phyloP scores from a whole-genome alignment of 495 filamentous ascomycete genomes.

The Rusavskia elegans region DNA sequence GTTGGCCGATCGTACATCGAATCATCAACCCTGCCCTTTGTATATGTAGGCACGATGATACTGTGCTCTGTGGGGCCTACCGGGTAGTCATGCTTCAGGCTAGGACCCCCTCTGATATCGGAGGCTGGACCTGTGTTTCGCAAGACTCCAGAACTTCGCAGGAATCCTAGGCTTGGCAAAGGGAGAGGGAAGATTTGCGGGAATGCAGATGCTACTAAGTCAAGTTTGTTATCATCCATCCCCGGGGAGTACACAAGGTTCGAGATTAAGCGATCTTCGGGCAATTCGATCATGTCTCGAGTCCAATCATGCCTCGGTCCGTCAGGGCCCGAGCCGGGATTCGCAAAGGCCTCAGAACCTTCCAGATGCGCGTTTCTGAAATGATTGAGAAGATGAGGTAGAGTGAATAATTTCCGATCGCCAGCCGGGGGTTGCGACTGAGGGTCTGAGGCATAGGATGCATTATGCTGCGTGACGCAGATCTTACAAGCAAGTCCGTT shows the following conservation, averaged over 20 bases:
- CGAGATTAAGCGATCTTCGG: conserved; percentile 32
- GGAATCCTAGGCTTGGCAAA: conserved; percentile 16
- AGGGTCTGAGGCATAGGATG: conserved; percentile 3
- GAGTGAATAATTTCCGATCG: conserved; percentile 37
- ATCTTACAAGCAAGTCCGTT: conserved; percentile 49
- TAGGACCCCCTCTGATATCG: conserved; percentile 11
- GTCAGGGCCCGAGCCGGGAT: neutral
- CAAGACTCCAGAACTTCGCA: neutral
- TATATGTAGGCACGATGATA: no score
- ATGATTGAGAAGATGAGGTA: conserved; percentile 49
- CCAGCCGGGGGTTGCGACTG: conserved; percentile 2
- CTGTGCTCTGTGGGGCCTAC: neutral
- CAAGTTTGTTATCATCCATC: conserved; percentile 39
- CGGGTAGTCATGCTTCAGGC: neutral
- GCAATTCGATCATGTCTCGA: conserved; percentile 53
- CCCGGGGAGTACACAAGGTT: conserved; percentile 29
- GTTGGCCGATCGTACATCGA: conserved; percentile 10
- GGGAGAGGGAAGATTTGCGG: conserved; percentile 22
- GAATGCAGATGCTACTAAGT: conserved; percentile 41
- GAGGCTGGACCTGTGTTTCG: conserved; percentile 15
- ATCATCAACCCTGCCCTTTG: conserved; percentile 2
- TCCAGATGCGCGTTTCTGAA: conserved; percentile 45
- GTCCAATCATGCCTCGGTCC: conserved; percentile 39
- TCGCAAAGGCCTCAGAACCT: conserved; percentile 8
- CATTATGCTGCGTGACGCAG: conserved; percentile 27